A percentile compares a stretch with the other conserved stretches of the same genome.
Evolutionary conservation across 352 stramenopile genomes (phyloP).

Genomic region (Albugo candida): DNA sequence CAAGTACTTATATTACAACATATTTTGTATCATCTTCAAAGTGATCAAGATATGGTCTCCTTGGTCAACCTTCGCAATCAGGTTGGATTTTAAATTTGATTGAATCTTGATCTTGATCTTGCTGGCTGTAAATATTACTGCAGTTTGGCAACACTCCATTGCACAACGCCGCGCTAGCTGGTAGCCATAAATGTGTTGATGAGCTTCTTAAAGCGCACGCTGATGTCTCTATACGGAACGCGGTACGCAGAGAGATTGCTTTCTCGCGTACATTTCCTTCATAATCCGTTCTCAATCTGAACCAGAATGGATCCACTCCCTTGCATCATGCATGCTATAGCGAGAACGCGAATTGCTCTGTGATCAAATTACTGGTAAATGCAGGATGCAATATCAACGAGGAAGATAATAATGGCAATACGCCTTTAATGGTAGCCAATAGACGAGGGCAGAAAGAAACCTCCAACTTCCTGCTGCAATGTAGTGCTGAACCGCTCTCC

Average conservation of each 20-base stretch:
- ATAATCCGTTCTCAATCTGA: background rate
- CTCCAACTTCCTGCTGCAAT: too few relatives aligned
- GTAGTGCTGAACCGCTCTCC: too few relatives aligned
- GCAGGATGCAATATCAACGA: conserved; percentile 43
- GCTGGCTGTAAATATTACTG: conserved; percentile 1
- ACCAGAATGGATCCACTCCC: conserved; percentile 42
- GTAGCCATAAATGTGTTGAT: conserved; percentile 21
- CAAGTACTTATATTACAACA: conserved; percentile 26
- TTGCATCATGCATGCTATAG: conserved; percentile 69
- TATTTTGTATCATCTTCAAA: conserved; percentile 30
- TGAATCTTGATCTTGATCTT: conserved; percentile 6
- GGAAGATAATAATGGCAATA: conserved; percentile 33
- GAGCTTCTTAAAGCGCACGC: conserved; percentile 30
- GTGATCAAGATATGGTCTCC: conserved; percentile 13
- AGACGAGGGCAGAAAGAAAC: conserved; percentile 3
- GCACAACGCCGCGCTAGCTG: conserved; percentile 46
- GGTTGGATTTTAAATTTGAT: conserved; percentile 7
- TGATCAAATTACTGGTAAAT: conserved; percentile 30
- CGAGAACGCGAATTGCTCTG: conserved; percentile 24
- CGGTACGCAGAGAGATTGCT: conserved; percentile 23
- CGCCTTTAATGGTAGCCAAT: conserved; percentile 42
- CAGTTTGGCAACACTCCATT: conserved; percentile 66
- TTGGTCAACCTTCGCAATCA: conserved; percentile 45
- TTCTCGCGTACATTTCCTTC: background rate
- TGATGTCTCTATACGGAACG: conserved; percentile 23